Conservation (phyloP, 1,139 yeast genomes). For the Sugiyamaella sp. region DNA sequence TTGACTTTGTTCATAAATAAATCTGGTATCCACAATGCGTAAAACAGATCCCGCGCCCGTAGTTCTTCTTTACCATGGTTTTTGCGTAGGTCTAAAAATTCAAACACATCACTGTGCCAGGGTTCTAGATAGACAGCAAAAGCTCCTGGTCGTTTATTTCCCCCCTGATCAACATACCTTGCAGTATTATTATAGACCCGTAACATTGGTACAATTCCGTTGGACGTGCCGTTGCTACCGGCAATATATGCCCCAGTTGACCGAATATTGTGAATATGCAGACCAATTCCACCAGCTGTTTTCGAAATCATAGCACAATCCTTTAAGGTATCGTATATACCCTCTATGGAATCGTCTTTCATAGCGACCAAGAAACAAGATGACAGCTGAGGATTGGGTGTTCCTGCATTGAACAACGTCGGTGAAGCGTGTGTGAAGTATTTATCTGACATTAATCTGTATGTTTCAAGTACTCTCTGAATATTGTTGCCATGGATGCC, state of each 20-base stretch:
- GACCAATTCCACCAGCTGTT: slow-evolving; percentile 83
- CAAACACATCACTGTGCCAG: slow-evolving; percentile 82
- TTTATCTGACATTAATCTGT: slow-evolving; percentile 72
- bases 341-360: slow-evolving; percentile 80
- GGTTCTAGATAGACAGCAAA: slow-evolving; percentile 81
- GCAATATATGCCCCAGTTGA: slow-evolving; percentile 73
- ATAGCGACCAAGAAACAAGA: slow-evolving; percentile 80
- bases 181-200: slow-evolving; percentile 83
- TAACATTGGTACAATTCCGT: slow-evolving; percentile 81
- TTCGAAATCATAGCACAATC: slow-evolving; percentile 78
- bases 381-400: slow-evolving; percentile 72
- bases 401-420: slow-evolving; percentile 79
- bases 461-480: slow-evolving; percentile 64
- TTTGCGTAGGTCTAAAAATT: slow-evolving; percentile 70
- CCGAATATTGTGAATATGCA: slow-evolving; percentile 75
- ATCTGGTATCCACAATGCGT: slow-evolving; percentile 84
- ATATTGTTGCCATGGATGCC: slow-evolving; percentile 75
- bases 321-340: slow-evolving; percentile 75
- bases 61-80: slow-evolving; percentile 84
- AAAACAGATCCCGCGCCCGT: slow-evolving; percentile 80
- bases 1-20: slow-evolving; percentile 79
- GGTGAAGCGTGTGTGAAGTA: slow-evolving; percentile 83
- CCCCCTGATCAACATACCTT: slow-evolving; percentile 87
- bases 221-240: slow-evolving; percentile 75
- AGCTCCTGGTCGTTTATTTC: slow-evolving; percentile 85